Percentiles rank a stretch among this genome's conserved stretches.
phyloP scores from a whole-genome alignment of 78 protist species.

The Guillardia theta region DNA sequence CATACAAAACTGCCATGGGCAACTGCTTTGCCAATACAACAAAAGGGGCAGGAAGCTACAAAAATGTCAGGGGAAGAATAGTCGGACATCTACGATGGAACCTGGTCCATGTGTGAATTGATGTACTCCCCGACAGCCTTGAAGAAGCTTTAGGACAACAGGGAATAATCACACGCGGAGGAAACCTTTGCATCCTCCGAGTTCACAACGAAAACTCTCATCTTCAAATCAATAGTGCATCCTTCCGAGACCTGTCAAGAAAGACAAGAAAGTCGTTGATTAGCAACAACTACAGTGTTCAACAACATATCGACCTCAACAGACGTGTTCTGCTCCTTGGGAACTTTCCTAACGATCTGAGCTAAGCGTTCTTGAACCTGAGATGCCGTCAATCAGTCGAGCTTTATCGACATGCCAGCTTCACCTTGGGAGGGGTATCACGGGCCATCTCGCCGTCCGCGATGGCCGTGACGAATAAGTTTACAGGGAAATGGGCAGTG shows the following conservation, averaged over 20 bases:
- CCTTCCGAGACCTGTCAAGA: not conserved
- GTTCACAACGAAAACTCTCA: not conserved
- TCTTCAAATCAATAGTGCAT: not conserved
- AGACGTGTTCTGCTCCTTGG: conserved; percentile 30
- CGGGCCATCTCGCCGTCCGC: not conserved
- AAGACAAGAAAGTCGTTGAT: too few relatives aligned
- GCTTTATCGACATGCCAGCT: not conserved
- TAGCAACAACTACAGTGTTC: too few relatives aligned
- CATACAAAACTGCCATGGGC: not conserved
- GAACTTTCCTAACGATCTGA: not conserved
- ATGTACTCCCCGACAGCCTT: conserved; percentile 1
- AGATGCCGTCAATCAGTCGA: not conserved
- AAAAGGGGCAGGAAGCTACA: conserved; percentile 1
- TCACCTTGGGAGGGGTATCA: not conserved
- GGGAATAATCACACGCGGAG: not conserved
- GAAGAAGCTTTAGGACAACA: not conserved
- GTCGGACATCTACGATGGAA: not conserved
- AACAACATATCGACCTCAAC: not conserved
- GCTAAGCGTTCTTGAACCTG: not conserved
- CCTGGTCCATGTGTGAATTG: not conserved
- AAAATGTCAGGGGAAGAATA: too few relatives aligned
- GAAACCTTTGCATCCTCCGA: conserved; percentile 2
- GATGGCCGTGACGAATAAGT: conserved; percentile 14
- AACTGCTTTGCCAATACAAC: not conserved
- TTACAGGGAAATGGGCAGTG: not conserved